Conservation (phyloP, 257 asterid genomes). For the Jaltomata sinuosa region DNA sequence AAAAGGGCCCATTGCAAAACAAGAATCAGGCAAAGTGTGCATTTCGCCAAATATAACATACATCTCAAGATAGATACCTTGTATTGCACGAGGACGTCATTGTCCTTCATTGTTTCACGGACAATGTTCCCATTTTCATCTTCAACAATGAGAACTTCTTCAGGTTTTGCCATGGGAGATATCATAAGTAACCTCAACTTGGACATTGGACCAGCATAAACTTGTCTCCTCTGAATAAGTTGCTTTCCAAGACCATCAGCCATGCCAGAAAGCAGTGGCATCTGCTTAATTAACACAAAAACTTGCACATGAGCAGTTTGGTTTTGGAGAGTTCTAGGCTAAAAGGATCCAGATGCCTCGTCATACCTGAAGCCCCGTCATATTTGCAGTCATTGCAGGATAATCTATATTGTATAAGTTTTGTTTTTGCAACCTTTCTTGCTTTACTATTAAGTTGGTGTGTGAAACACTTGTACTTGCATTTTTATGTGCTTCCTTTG, state of each 20-base stretch:
- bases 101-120: slow-evolving; percentile 98
- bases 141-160: slow-evolving; percentile 94
- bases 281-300: slow-evolving; percentile 33
- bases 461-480: too few relatives aligned
- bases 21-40: neutral
- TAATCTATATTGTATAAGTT: slow-evolving; percentile 32
- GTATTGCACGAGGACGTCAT: slow-evolving; percentile 93
- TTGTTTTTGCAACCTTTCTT: too few relatives aligned
- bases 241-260: slow-evolving; percentile 81
- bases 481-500: too few relatives aligned
- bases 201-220: slow-evolving; percentile 85
- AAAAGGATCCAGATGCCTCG: neutral
- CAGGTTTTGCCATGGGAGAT: slow-evolving; percentile 99
- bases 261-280: slow-evolving; percentile 56
- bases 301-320: neutral
- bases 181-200: slow-evolving; percentile 88
- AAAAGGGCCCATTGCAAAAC: neutral
- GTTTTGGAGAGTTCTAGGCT: neutral
- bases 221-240: slow-evolving; percentile 73
- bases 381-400: slow-evolving; percentile 52
- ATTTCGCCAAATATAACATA: neutral
- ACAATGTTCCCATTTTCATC: slow-evolving; percentile 99
- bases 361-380: slow-evolving; percentile 85
- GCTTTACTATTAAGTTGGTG: too few relatives aligned
- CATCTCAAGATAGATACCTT: slow-evolving; percentile 43